Percentiles rank a stretch among this genome's conserved stretches.
phyloP scores from a whole-genome alignment of 306 rosid genomes.

The Prunus armeniaca region DNA sequence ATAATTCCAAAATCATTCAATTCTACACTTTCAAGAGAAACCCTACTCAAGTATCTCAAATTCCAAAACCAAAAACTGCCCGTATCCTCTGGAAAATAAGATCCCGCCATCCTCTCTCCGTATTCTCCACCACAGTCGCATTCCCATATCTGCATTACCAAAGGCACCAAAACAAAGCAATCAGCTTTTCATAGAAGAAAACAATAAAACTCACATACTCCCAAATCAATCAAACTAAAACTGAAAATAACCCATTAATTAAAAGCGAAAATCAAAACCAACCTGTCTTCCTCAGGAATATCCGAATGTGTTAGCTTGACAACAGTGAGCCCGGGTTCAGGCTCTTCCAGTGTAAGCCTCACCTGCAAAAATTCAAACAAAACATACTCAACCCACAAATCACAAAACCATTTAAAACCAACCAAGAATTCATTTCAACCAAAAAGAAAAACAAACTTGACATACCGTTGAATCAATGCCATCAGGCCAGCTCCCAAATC shows the following conservation, averaged over 20 bases:
- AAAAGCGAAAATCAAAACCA: conserved; percentile 6
- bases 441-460: background rate
- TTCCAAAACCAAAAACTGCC: conserved; percentile 93
- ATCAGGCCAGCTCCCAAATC: conserved; percentile 89
- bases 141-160: conserved; percentile 74
- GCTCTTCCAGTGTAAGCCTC: conserved; percentile 75
- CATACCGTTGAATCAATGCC: conserved; percentile 67
- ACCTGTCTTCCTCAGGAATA: conserved; percentile 95
- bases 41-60: conserved; percentile 31
- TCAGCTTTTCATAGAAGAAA: conserved; percentile 4
- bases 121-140: conserved; percentile 94
- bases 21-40: conserved; percentile 20
- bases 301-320: conserved; percentile 73
- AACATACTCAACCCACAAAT: background rate
- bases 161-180: background rate
- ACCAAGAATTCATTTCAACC: background rate
- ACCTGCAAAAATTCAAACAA: conserved; percentile 50
- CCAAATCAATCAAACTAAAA: background rate
- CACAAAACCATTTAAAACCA: background rate
- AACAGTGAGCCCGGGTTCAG: conserved; percentile 76
- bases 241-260: background rate
- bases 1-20: conserved; percentile 22
- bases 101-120: conserved; percentile 98
- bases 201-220: background rate
- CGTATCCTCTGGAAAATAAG: conserved; percentile 91